These are phyloP conservation scores for Nematocida sp. DNA, from an alignment of 371 early-diverging fungal species.

Conservation along the genomic window DNA sequence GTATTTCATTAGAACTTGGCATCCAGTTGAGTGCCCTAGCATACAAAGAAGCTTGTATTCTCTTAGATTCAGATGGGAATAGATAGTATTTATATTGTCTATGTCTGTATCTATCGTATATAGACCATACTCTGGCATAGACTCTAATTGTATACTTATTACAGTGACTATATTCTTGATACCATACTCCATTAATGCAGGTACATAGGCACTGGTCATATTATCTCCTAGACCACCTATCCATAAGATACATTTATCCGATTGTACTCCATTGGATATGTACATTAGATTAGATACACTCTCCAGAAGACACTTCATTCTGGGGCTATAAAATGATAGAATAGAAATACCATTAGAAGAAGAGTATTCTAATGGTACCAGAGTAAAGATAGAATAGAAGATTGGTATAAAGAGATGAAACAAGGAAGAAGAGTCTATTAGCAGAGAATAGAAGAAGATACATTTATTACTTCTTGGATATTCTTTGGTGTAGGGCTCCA, in stretches of 20 bases:
- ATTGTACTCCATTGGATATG: not conserved
- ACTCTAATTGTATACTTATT: not conserved
- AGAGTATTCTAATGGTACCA: no score
- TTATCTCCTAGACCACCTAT: constrained; percentile 34
- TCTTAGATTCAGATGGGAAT: not conserved
- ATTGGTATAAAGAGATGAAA: no score
- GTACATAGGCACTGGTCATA: not conserved
- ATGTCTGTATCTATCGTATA: constrained; percentile 36
- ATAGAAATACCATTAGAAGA: no score
- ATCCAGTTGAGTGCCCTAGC: constrained; percentile 64
- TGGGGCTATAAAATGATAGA: no score
- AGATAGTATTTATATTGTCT: constrained; percentile 1
- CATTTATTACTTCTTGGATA: constrained; percentile 47
- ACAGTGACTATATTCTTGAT: not conserved
- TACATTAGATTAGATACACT: no score
- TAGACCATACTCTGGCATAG: constrained; percentile 26
- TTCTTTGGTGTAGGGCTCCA: constrained; percentile 51
- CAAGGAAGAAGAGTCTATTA: not conserved
- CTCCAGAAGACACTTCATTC: no score
- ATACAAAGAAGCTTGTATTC: constrained; percentile 20
- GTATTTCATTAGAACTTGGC: constrained; percentile 55
- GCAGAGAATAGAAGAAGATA: not conserved
- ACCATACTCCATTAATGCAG: not conserved
- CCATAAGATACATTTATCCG: not conserved
- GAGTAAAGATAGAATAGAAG: no score